phyloP scores from a whole-genome alignment of 2,329 filamentous ascomycete species.

The Thermothelomyces thermophilus region DNA sequence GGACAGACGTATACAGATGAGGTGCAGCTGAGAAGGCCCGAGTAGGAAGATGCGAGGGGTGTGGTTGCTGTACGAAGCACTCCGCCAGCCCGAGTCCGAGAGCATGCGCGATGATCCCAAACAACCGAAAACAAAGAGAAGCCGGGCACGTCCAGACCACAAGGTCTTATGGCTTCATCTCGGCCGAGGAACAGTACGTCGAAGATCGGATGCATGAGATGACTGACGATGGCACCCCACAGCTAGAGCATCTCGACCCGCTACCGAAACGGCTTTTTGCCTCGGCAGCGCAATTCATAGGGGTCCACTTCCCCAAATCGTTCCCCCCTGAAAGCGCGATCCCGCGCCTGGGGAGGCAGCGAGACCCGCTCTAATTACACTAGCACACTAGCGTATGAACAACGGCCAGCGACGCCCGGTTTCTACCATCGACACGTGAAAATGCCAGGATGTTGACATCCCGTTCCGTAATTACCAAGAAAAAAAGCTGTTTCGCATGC shows the following conservation, averaged over 20 bases:
- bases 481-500: no score
- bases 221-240: slow-evolving; percentile 12
- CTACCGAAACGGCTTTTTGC: slow-evolving; percentile 13
- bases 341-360: slow-evolving; percentile 12
- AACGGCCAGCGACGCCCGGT: not conserved
- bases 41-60: no score
- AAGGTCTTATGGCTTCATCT: slow-evolving; percentile 6
- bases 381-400: no score
- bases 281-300: slow-evolving; percentile 17
- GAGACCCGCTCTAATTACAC: slow-evolving; percentile 12
- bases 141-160: not conserved
- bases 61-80: not conserved
- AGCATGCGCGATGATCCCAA: no score
- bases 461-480: not conserved
- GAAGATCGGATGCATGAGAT: slow-evolving; percentile 15
- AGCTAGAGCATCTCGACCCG: not conserved
- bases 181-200: slow-evolving; percentile 12
- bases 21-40: not conserved
- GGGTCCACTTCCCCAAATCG: slow-evolving; percentile 17
- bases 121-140: not conserved
- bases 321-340: slow-evolving; percentile 9
- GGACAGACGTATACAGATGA: slow-evolving; percentile 1
- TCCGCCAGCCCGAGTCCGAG: not conserved
- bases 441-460: not conserved
- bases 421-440: slow-evolving; percentile 14